A percentile compares a stretch with the other conserved stretches of the same genome.
These are phyloP conservation scores for Podila minutissima DNA, from an alignment of 192 early-diverging fungal genomes.

Conservation along the genomic window DNA sequence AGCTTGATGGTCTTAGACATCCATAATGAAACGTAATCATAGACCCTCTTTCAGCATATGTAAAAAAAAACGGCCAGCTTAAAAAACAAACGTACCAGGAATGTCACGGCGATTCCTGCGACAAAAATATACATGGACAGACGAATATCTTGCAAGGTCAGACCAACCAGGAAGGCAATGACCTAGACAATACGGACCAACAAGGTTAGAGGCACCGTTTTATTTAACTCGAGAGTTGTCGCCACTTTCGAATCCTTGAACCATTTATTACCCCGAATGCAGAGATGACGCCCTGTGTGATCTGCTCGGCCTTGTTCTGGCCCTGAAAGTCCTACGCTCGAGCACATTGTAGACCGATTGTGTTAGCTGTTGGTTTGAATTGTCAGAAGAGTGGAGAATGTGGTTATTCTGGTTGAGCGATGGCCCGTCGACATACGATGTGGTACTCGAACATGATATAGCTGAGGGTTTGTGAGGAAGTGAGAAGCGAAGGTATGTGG, in stretches of 20 bases:
- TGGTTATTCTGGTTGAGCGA: background rate
- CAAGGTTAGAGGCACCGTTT: background rate
- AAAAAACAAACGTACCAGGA: constrained; percentile 7
- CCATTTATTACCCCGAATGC: constrained; percentile 24
- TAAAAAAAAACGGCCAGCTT: background rate
- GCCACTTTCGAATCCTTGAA: background rate
- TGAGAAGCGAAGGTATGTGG: background rate
- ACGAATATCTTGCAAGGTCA: constrained; percentile 38
- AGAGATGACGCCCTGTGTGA: constrained; percentile 43
- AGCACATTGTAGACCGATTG: no score
- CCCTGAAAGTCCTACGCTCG: constrained; percentile 36
- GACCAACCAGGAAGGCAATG: constrained; percentile 31
- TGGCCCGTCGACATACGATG: constrained; percentile 17
- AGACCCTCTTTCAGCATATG: background rate
- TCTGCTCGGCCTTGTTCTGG: constrained; percentile 35
- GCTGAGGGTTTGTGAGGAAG: background rate
- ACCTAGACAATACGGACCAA: constrained; percentile 5
- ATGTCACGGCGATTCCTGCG: constrained; percentile 27
- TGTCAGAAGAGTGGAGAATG: no score
- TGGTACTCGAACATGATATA: constrained; percentile 39
- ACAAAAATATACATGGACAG: constrained; percentile 33
- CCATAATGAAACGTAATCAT: no score
- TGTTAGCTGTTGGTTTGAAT: no score
- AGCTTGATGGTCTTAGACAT: no score
- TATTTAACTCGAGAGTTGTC: no score